Base-by-base conservation (phyloP, 306 rosid genomes). In the Vicia villosa region DNA sequence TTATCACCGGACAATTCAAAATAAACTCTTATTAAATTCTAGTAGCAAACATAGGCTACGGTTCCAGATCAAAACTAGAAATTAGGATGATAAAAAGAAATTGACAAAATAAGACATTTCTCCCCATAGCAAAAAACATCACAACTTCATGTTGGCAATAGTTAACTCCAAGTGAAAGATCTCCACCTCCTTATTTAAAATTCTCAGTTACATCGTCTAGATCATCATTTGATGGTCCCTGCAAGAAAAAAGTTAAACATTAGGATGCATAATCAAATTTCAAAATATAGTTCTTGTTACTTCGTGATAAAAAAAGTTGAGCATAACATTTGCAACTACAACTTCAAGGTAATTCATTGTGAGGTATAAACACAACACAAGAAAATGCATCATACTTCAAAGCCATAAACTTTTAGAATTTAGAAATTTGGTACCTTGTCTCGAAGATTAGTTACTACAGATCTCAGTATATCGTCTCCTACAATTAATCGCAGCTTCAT, bases 401-500 rank as follows among this genome's bases (percentile, higher is more conserved):
- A n/a, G n/a, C n/a, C n/a, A 22, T 13, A 24, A 65, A 3, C 13
- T 26, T 26, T 8, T 13, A 58, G 12, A 55, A 41, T 58, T 28
- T 1, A 30, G 16, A 62, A 11, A 17, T 6, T 36, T 0, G 9
- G 49, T 78, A 90, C 98, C 97, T 83, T 78, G 78, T 63, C 50
- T 15, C 82, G 87, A 78, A 86, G 91, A 73, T 52, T 76, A 2
- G 80, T 63, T 72, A 93, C 79, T 14, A 90, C 80, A 60, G 84
- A 55, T 85, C 87, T 82, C 87, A 93, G 68, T 40, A 93, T 74
- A 66, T 64, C 17, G 78, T 93, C 97, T 78, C 98, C 98, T 76
- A 85, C 96, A 50, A 75, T 78, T 65, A 78, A 68, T 78, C 97
- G 88, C 89, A 93, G 69, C 82, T 73, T 80, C 78, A 69, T 83